These are phyloP conservation scores for Arthrobotrys conoides DNA, from an alignment of 2,329 filamentous ascomycete genomes.

Conservation along the genomic window DNA sequence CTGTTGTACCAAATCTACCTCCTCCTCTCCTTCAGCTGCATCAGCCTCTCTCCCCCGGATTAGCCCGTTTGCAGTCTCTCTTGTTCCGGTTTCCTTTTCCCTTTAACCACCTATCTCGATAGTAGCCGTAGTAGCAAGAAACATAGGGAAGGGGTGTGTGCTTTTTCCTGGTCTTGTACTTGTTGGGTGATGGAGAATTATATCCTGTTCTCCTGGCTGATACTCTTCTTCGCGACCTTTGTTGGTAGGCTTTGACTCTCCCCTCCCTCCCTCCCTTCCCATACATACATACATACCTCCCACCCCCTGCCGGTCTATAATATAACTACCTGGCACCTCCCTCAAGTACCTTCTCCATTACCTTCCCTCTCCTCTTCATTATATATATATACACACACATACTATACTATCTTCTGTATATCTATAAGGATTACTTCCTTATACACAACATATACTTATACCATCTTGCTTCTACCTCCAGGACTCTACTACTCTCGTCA, in stretches of 20 bases:
- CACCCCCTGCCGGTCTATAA: slow-evolving; percentile 4
- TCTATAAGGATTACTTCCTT: slow-evolving; percentile 1
- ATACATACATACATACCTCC: no score
- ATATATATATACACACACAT: neutral
- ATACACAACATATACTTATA: slow-evolving; percentile 9
- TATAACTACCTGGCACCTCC: slow-evolving; percentile 23
- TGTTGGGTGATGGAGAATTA: slow-evolving; percentile 57
- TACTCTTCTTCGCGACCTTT: slow-evolving; percentile 59
- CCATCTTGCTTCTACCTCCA: slow-evolving; percentile 64
- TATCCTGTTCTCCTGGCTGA: slow-evolving; percentile 60
- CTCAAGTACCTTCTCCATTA: slow-evolving; percentile 18
- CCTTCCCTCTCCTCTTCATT: slow-evolving; percentile 3
- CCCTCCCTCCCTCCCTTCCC: neutral
- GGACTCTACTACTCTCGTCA: slow-evolving; percentile 84
- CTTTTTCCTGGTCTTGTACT: slow-evolving; percentile 6
- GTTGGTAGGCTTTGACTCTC: slow-evolving; percentile 43
- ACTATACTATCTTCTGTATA: no score
- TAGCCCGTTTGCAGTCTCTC: slow-evolving; percentile 1
- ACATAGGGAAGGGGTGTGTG: slow-evolving; percentile 19
- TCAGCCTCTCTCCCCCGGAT: slow-evolving; percentile 31
- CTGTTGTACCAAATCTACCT: neutral
- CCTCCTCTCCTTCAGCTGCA: slow-evolving; percentile 39
- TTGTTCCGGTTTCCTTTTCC: neutral
- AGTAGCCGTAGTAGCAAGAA: neutral
- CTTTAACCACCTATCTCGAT: slow-evolving; percentile 36